A percentile compares a stretch with the other conserved stretches of the same genome.
Evolutionary conservation across 331 rosid genomes (phyloP).

Genomic region (Spiraea crenata): DNA sequence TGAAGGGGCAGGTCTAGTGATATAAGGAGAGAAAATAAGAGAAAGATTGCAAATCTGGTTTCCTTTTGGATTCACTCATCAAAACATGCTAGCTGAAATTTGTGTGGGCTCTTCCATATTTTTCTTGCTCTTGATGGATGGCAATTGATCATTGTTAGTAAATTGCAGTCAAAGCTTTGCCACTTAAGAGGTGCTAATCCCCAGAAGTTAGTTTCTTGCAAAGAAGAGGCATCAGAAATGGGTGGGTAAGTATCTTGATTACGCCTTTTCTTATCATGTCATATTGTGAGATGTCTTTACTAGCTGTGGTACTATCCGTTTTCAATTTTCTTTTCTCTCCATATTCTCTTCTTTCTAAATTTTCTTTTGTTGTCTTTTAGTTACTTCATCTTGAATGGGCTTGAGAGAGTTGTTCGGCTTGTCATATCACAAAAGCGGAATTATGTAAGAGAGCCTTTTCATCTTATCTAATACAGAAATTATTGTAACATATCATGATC

Average conservation of each 20-base stretch:
- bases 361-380: constrained; percentile 39
- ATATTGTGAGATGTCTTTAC: not conserved
- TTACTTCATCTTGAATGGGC: constrained; percentile 87
- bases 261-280: constrained; percentile 20
- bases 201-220: constrained; percentile 57
- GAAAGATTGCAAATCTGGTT: not conserved
- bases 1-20: not conserved
- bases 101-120: not conserved
- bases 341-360: not conserved
- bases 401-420: constrained; percentile 87
- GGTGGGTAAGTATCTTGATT: constrained; percentile 80
- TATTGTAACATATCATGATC: constrained; percentile 9
- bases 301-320: not conserved
- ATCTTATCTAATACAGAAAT: not conserved
- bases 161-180: constrained; percentile 82
- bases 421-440: constrained; percentile 86
- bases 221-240: constrained; percentile 94
- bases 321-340: not conserved
- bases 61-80: not conserved
- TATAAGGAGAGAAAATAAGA: not conserved
- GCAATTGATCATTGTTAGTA: constrained; percentile 13
- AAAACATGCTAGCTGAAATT: not conserved
- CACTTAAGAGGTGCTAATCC: constrained; percentile 66
- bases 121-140: not conserved
- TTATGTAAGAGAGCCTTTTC: constrained; percentile 58